Evolutionary conservation across 202 grass and related monocot genomes (phyloP).

Genomic region (Carex arenaria): DNA sequence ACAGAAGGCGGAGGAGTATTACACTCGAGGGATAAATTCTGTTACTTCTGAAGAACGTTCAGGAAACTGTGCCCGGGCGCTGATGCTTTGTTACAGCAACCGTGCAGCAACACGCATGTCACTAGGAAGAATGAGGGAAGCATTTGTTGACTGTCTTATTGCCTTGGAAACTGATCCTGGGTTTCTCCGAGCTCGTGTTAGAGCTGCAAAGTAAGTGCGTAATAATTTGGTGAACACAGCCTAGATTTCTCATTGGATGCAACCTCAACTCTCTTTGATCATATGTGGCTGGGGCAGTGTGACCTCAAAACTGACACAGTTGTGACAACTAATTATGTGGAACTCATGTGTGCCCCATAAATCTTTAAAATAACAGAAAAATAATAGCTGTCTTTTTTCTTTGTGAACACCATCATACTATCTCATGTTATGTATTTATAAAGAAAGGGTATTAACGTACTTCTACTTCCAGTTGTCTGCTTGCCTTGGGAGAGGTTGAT

Average conservation of each 20-base stretch:
- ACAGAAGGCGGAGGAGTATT: conserved; percentile 80
- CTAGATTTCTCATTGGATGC: not conserved
- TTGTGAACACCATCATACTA: not conserved
- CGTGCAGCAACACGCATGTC: conserved; percentile 89
- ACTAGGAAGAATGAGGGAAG: conserved; percentile 76
- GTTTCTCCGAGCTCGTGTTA: conserved; percentile 79
- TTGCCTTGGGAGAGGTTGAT: conserved; percentile 85
- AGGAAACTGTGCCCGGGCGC: conserved; percentile 35
- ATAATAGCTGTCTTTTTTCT: not conserved
- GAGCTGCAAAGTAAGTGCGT: conserved; percentile 81
- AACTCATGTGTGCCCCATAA: not conserved
- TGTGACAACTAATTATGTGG: not conserved
- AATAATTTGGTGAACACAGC: not conserved
- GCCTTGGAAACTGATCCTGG: conserved; percentile 59
- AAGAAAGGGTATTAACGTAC: not conserved
- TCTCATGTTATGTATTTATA: not conserved
- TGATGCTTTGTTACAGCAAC: conserved; percentile 97
- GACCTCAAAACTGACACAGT: not conserved
- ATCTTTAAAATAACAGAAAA: not conserved
- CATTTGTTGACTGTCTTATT: conserved; percentile 71
- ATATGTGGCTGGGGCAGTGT: not conserved
- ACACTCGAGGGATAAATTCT: conserved; percentile 77
- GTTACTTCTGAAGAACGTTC: conserved; percentile 43
- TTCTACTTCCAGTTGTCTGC: conserved; percentile 54
- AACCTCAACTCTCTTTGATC: not conserved